Evolutionary conservation across 352 stramenopile species (phyloP), one percentile per base, ranked within the genome.

Genomic region (Pythium inflatum): DNA sequence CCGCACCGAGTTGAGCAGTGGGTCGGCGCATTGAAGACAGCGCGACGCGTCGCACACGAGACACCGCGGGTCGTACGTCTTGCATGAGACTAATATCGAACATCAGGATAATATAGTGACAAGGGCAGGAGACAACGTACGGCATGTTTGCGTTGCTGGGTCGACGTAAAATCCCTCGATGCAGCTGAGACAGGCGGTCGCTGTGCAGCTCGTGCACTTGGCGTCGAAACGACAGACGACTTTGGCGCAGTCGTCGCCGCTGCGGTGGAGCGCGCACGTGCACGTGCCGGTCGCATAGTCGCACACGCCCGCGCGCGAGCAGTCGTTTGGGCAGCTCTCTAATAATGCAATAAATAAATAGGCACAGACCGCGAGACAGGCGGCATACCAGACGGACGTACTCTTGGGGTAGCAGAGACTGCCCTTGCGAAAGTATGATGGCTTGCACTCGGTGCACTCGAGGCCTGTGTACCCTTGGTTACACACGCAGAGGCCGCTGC

Each of bases 391-490:
- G 25, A 60, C 56, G 20, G 30, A 81, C 63, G 28, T 75, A 88
- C 87, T 88, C 78, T 98, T 98, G 3, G 90, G 77, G 62, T 95
- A 94, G 63, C 96, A 99, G 27, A 98, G 68, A 12, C 73, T 76
- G 25, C 93, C 93, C 45, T 83, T 66, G 25, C 80, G 74, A 75
- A 95, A 98, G 75, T 98, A 95, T 16, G 90, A 91, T 1, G 92
- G 80, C 53, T 83, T 88, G 69, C 96, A 99, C 24, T 75, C 55
- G 4, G 83, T 89, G 70, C 95, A 99, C 53, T 94, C 89, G 4
- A 96, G 62, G 2, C 96, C 96, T 28, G 87, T 89, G 77, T 99
- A 99, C 3, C 96, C 96, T 41, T 91, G 75, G 60, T 98, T 98
- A 72, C 96, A 99, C 33, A 97, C 94, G 67, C 96, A 99, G 2